Conservation (phyloP, 1,139 yeast species). For the Spencermartinsiella ligniputridi region DNA sequence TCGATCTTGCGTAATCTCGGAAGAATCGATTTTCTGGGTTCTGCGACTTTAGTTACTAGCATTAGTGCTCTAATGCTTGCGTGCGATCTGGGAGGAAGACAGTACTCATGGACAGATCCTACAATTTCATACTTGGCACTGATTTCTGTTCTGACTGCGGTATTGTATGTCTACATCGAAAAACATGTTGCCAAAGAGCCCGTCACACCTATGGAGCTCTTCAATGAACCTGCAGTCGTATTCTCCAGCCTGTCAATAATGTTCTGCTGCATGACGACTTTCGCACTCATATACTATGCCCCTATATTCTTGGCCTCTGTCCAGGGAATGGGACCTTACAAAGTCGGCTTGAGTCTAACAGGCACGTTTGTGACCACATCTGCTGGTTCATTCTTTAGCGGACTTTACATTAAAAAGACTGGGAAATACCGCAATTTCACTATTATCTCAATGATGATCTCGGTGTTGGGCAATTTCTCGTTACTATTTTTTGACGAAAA, state of each 20-base stretch:
- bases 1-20: conserved; percentile 9
- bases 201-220: conserved; percentile 55
- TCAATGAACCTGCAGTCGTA: conserved; percentile 54
- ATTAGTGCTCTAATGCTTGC: conserved; percentile 55
- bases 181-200: conserved; percentile 57
- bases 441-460: conserved; percentile 41
- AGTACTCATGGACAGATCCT: conserved; percentile 40
- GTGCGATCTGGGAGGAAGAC: conserved; percentile 64
- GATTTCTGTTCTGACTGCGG: conserved; percentile 28
- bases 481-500: conserved; percentile 45
- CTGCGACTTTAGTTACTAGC: conserved; percentile 53
- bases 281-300: conserved; percentile 53
- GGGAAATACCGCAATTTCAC: conserved; percentile 60
- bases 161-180: conserved; percentile 49
- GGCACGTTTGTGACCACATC: conserved; percentile 70
- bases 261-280: conserved; percentile 56
- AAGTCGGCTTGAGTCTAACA: conserved; percentile 57
- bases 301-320: conserved; percentile 65
- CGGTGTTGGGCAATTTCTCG: conserved; percentile 43
- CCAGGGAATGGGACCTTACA: conserved; percentile 48
- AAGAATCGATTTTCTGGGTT: conserved; percentile 70
- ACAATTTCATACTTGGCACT: conserved; percentile 34
- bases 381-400: conserved; percentile 64
- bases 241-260: conserved; percentile 65
- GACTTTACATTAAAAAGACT: conserved; percentile 61